Percentiles rank a stretch among this genome's conserved stretches.
These are phyloP conservation scores for Coemansia sp. DNA, from an alignment of 192 early-diverging fungal species.

Conservation along the genomic window DNA sequence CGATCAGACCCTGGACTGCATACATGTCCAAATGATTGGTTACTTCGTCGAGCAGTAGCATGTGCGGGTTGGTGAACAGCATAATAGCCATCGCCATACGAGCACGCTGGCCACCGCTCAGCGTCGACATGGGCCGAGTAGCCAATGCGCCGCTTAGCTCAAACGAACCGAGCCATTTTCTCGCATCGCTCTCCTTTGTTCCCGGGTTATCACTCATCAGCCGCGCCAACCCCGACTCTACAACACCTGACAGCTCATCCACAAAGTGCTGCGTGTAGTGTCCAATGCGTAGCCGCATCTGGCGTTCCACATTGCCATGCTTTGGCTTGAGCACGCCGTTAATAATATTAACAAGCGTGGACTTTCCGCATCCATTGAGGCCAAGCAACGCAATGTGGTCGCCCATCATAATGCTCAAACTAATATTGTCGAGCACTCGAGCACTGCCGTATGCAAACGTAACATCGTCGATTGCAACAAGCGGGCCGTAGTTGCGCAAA, in stretches of 20 bases:
- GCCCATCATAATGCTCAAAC: constrained; percentile 66
- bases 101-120: constrained; percentile 83
- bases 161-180: constrained; percentile 76
- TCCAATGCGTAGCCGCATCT: constrained; percentile 68
- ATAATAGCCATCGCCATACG: constrained; percentile 75
- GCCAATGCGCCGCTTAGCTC: constrained; percentile 69
- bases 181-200: constrained; percentile 60
- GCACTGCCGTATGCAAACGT: constrained; percentile 32
- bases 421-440: constrained; percentile 64
- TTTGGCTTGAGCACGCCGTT: constrained; percentile 62
- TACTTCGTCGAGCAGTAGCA: constrained; percentile 77
- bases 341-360: constrained; percentile 79
- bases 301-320: constrained; percentile 62
- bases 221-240: constrained; percentile 55
- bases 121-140: constrained; percentile 57
- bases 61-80: constrained; percentile 63
- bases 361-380: constrained; percentile 78
- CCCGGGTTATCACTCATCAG: constrained; percentile 51
- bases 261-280: constrained; percentile 87
- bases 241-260: constrained; percentile 61
- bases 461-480: constrained; percentile 66
- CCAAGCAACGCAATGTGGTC: constrained; percentile 77
- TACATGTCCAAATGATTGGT: constrained; percentile 91
- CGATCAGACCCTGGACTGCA: constrained; percentile 73
- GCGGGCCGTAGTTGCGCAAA: constrained; percentile 64